Conservation (phyloP, 352 stramenopile genomes). For the Phytophthora syringae region DNA sequence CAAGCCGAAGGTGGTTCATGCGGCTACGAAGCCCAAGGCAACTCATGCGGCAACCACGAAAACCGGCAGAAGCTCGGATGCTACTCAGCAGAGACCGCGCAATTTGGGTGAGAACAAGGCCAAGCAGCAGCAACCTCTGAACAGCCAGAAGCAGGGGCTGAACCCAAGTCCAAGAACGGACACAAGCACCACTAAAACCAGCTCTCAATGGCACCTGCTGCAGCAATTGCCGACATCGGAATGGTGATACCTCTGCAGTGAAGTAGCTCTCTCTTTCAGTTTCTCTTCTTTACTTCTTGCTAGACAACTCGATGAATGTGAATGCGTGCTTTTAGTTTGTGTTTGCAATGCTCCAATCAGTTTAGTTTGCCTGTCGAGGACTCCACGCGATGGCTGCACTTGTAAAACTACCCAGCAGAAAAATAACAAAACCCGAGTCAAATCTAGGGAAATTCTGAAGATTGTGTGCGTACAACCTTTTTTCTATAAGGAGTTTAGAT, state of each 20-base stretch:
- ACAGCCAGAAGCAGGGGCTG: conserved; percentile 3
- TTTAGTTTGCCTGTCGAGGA: too few relatives aligned
- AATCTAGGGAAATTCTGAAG: too few relatives aligned
- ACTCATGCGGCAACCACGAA: conserved; percentile 1
- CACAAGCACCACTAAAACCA: neutral
- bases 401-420: too few relatives aligned
- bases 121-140: conserved; percentile 10
- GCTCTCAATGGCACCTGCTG: neutral
- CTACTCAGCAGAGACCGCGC: neutral
- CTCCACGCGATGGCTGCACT: too few relatives aligned
- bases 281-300: too few relatives aligned
- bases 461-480: too few relatives aligned
- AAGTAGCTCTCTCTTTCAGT: neutral
- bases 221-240: too few relatives aligned
- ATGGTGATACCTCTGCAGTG: neutral
- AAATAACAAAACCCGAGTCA: too few relatives aligned
- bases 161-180: neutral
- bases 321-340: too few relatives aligned
- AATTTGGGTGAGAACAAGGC: conserved; percentile 1
- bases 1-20: neutral
- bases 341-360: too few relatives aligned
- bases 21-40: neutral
- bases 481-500: too few relatives aligned
- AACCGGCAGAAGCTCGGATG: neutral
- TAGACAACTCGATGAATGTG: too few relatives aligned